Conservation (phyloP, 2,329 filamentous ascomycete species). For the Arachnomyces sp. region DNA sequence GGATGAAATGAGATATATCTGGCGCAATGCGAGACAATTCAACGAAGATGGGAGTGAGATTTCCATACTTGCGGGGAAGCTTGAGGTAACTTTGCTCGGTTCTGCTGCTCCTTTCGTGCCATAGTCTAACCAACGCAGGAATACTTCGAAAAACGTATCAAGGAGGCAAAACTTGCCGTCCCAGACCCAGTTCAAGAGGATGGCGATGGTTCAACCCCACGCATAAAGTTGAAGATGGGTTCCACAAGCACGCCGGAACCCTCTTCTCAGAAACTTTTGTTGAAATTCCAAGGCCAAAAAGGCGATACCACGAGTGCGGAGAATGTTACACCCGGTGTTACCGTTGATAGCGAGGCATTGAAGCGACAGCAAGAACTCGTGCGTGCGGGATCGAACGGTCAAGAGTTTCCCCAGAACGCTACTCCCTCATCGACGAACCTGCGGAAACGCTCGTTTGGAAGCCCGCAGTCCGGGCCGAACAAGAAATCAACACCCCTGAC, state of each 20-base stretch:
- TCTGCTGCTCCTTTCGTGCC: slow-evolving; percentile 2
- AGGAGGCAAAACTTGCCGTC: slow-evolving; percentile 63
- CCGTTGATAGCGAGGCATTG: slow-evolving; percentile 48
- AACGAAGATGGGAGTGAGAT: slow-evolving; percentile 90
- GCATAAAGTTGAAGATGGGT: slow-evolving; percentile 71
- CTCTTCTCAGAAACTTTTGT: slow-evolving; percentile 57
- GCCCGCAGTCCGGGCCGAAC: no score
- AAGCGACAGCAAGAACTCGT: slow-evolving; percentile 45
- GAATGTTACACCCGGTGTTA: slow-evolving; percentile 37
- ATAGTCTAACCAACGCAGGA: slow-evolving; percentile 39
- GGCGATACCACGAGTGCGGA: slow-evolving; percentile 35
- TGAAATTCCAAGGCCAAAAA: slow-evolving; percentile 58
- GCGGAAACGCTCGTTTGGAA: slow-evolving; percentile 24
- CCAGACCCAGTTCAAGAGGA: slow-evolving; percentile 45
- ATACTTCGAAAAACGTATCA: slow-evolving; percentile 59
- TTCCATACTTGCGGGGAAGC: slow-evolving; percentile 63
- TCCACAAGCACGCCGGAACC: slow-evolving; percentile 32
- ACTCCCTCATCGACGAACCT: slow-evolving; percentile 26
- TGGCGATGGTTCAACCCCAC: slow-evolving; percentile 47
- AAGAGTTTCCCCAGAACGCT: slow-evolving; percentile 13
- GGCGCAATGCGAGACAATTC: slow-evolving; percentile 80
- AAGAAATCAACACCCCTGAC: no score
- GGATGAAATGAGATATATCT: slow-evolving; percentile 69
- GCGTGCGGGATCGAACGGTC: slow-evolving; percentile 36
- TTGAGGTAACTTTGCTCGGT: slow-evolving; percentile 54